Evolutionary conservation across 1,284 basidiomycete genomes (phyloP).

Genomic region (Anthracocystis walkeri): DNA sequence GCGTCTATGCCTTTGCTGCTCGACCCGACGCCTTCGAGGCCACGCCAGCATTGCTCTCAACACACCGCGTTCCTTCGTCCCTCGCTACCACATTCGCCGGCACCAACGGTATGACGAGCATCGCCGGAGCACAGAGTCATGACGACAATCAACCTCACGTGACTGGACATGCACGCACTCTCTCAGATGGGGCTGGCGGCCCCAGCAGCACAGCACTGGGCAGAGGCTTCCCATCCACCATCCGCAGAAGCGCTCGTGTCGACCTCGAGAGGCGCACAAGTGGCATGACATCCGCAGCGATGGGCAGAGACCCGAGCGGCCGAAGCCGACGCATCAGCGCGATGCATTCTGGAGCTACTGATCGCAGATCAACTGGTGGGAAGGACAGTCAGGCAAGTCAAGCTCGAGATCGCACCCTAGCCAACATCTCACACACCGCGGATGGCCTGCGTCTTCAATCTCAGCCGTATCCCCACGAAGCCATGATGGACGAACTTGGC

Average conservation of each 20-base stretch:
- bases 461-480: slow-evolving; percentile 33
- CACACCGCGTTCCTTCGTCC: slow-evolving; percentile 17
- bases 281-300: slow-evolving; percentile 24
- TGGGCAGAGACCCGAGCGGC: slow-evolving; percentile 50
- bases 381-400: slow-evolving; percentile 30
- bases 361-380: slow-evolving; percentile 36
- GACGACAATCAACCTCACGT: slow-evolving; percentile 9
- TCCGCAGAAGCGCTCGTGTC: slow-evolving; percentile 33
- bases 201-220: slow-evolving; percentile 21
- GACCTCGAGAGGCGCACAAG: slow-evolving; percentile 44
- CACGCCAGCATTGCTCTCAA: slow-evolving; percentile 35
- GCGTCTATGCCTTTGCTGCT: slow-evolving; percentile 50
- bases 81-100: slow-evolving; percentile 11
- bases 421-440: slow-evolving; percentile 49
- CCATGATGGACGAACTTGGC: slow-evolving; percentile 44
- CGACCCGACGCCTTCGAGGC: slow-evolving; percentile 35
- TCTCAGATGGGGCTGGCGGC: slow-evolving; percentile 18
- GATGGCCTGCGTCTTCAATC: slow-evolving; percentile 50
- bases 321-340: slow-evolving; percentile 51
- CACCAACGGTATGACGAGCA: neutral
- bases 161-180: slow-evolving; percentile 5
- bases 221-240: slow-evolving; percentile 33
- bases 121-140: neutral
- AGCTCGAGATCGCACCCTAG: slow-evolving; percentile 42
- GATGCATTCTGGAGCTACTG: slow-evolving; percentile 36